Base-by-base conservation (phyloP, 495 filamentous ascomycete species). In the Trichoderma asperelloides region DNA sequence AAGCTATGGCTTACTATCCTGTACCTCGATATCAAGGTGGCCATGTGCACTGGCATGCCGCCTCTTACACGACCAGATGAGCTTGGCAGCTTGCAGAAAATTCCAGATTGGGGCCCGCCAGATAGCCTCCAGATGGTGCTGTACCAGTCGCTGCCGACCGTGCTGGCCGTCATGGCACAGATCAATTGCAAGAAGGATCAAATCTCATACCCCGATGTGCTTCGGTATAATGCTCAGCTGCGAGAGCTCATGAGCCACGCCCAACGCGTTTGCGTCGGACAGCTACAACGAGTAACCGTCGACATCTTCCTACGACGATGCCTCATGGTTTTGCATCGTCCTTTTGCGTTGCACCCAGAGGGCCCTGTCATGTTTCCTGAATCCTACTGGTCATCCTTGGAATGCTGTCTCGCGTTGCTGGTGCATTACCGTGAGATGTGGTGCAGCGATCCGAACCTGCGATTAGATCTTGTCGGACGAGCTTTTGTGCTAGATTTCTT, bases 191-290 rank as follows among this genome's bases (percentile, higher is more conserved):
- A 83, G 4, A 75, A 71, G 16, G 78, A 76, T 39, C 71, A 78
- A n/a, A 68, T 79, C 15, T 73, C 81, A 0, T 84, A 85, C 64
- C 79, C 82, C 37, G 77, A 84, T 1, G 78, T 80, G 0, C 70
- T 85, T n/a, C 70, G 70, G 6, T 72, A 83, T 55, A 75, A 78
- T 25, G 73, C 77, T n/a, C 74, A 78, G 16, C 63, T 86, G 0
- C 68, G 23, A 68, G 71, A 40, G 37, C 66, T 64, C 25, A 68
- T 68, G 66, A 43, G 40, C 25, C 66, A 68, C 30, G 66, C 66
- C 25, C 62, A 64, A 37, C 57, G 57, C 4, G 57, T 68, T 25
- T 64, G 47, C 33, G 55, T 60, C 62, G 66, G 60, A n/a, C n/a
- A 68, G 43, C 67, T 71, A 43, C 66, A 68, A 30, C 66, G 65